A percentile compares a stretch with the other conserved stretches of the same genome.
Conservation (phyloP, 768 basidiomycete genomes). For the Trametes maxima region DNA sequence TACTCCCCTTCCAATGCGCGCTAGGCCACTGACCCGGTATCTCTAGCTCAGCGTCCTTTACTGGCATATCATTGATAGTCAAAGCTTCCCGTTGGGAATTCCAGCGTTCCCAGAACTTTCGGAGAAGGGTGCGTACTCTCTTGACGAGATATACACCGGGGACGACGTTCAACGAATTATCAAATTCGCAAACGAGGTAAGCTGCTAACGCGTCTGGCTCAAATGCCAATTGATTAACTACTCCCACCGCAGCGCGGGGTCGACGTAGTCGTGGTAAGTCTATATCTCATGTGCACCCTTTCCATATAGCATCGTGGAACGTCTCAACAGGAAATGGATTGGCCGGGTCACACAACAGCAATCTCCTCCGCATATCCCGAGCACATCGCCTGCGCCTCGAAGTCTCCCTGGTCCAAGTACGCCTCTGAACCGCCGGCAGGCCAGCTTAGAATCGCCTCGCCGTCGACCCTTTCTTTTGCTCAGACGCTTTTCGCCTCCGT, state of each 20-base stretch:
- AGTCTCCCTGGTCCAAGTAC: conserved; percentile 58
- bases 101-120: conserved; percentile 62
- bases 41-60: conserved; percentile 72
- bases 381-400: conserved; percentile 64
- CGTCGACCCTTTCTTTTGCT: conserved; percentile 62
- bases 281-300: background rate
- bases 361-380: conserved; percentile 72
- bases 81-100: conserved; percentile 76
- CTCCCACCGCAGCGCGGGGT: conserved; percentile 58
- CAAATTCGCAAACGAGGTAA: conserved; percentile 67
- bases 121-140: conserved; percentile 66
- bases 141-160: conserved; percentile 52
- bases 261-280: conserved; percentile 58
- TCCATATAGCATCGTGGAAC: too few relatives aligned
- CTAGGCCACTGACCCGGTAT: background rate
- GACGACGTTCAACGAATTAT: conserved; percentile 62
- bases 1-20: background rate
- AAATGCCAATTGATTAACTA: background rate
- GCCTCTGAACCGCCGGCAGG: conserved; percentile 80
- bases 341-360: conserved; percentile 77
- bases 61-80: conserved; percentile 85
- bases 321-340: conserved; percentile 70
- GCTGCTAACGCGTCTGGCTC: conserved; percentile 25
- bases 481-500: conserved; percentile 53
- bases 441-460: conserved; percentile 72